Percentiles rank a stretch among this genome's conserved stretches.
These are phyloP conservation scores for sorghum (Sorghum bicolor) DNA, from an alignment of 176 grass and related monocot genomes.

Conservation along the genomic window Sorghum_bicolor_NCBIv3 NC_012871.2:54146001-54146500, in stretches of 20 bases:
- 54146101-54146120: constrained; percentile 39
- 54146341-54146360: constrained; percentile 52
- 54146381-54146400: constrained; percentile 39
- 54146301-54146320: constrained; percentile 45
- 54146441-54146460: no score
- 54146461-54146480: no score
- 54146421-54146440: constrained; percentile 1
- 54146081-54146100: background rate
- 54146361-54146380: constrained; percentile 39
- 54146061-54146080: background rate
- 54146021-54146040: background rate
- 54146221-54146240: background rate
- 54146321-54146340: constrained; percentile 47
- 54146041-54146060: background rate
- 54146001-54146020: background rate
- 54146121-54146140: constrained; percentile 49
- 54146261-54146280: constrained; percentile 21
- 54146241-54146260: constrained; percentile 14
- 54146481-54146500: no score
- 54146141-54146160: constrained; percentile 51
- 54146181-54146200: background rate
- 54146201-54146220: constrained; percentile 10
- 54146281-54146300: constrained; percentile 36
- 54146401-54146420: constrained; percentile 26
- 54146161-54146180: background rate